A percentile compares a stretch with the other conserved stretches of the same genome.
These are phyloP conservation scores for Phytopythium sindhum DNA, from an alignment of 352 stramenopile species.

Conservation along the genomic window DNA sequence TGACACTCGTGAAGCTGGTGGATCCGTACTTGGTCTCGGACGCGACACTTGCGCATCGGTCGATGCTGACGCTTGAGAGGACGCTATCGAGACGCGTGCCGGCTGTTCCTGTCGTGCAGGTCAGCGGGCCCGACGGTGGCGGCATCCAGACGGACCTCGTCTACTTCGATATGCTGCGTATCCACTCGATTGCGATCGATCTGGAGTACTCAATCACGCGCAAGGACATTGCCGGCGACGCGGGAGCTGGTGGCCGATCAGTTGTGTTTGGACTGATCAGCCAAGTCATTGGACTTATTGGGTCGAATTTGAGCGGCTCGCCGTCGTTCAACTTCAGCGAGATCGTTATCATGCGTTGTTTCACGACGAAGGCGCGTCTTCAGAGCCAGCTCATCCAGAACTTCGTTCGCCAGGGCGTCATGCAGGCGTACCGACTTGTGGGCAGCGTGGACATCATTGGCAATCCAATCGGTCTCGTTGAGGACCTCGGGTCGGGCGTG, in stretches of 20 bases:
- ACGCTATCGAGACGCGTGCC: slow-evolving; percentile 61
- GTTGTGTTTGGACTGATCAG: slow-evolving; percentile 78
- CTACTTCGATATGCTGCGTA: slow-evolving; percentile 80
- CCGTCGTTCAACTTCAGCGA: slow-evolving; percentile 82
- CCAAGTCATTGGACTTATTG: slow-evolving; percentile 78
- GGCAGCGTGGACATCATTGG: slow-evolving; percentile 85
- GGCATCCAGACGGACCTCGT: slow-evolving; percentile 74
- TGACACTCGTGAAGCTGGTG: slow-evolving; percentile 77
- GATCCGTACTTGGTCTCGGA: slow-evolving; percentile 79
- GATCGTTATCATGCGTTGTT: slow-evolving; percentile 82
- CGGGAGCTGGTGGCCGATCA: slow-evolving; percentile 55
- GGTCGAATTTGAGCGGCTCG: slow-evolving; percentile 82
- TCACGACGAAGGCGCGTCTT: slow-evolving; percentile 76
- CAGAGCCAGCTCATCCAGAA: slow-evolving; percentile 80
- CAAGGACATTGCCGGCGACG: slow-evolving; percentile 76
- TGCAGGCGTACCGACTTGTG: slow-evolving; percentile 82
- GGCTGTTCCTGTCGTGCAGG: slow-evolving; percentile 46
- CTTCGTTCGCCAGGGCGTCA: slow-evolving; percentile 76
- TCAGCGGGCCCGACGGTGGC: slow-evolving; percentile 50
- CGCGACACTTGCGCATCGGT: slow-evolving; percentile 51
- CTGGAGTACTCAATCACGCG: slow-evolving; percentile 84
- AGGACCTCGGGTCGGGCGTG: slow-evolving; percentile 83
- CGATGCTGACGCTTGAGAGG: slow-evolving; percentile 52
- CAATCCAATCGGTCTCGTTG: slow-evolving; percentile 83
- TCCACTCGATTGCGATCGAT: slow-evolving; percentile 68